phyloP scores from a whole-genome alignment of 192 early-diverging fungal genomes.

The Rhizophagus prolifer region DNA sequence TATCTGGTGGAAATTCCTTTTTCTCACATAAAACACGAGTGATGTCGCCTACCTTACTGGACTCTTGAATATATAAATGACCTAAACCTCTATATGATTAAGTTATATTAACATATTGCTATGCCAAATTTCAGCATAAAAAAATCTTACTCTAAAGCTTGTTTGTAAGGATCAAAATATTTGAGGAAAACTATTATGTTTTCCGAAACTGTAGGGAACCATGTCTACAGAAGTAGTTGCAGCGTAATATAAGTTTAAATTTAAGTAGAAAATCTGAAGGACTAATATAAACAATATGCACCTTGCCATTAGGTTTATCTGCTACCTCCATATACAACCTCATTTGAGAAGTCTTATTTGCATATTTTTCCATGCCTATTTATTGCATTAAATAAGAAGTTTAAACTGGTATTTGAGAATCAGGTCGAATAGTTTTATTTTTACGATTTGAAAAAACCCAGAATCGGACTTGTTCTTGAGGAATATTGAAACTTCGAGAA shows the following conservation, averaged over 20 bases:
- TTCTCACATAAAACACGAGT: slow-evolving; percentile 54
- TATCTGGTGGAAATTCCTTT: slow-evolving; percentile 54
- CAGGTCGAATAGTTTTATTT: slow-evolving; percentile 89
- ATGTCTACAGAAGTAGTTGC: slow-evolving; percentile 9
- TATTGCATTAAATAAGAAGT: slow-evolving; percentile 20
- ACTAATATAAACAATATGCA: slow-evolving; percentile 30
- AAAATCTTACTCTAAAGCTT: slow-evolving; percentile 58
- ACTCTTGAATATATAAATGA: slow-evolving; percentile 49
- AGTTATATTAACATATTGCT: not conserved
- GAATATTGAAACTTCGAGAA: slow-evolving; percentile 36
- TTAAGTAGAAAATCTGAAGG: slow-evolving; percentile 27
- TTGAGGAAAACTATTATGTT: slow-evolving; percentile 80
- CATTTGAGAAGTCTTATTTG: slow-evolving; percentile 38
- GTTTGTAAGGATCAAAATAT: slow-evolving; percentile 69
- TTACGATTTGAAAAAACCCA: slow-evolving; percentile 88
- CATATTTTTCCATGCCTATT: slow-evolving; percentile 40
- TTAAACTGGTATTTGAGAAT: slow-evolving; percentile 56
- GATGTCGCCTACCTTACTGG: slow-evolving; percentile 60
- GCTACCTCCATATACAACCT: slow-evolving; percentile 42
- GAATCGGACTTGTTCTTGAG: slow-evolving; percentile 62
- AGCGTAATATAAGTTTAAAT: slow-evolving; percentile 15
- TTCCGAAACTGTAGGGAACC: slow-evolving; percentile 4
- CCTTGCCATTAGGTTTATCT: slow-evolving; percentile 36
- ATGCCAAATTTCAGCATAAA: not conserved
- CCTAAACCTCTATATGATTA: slow-evolving; percentile 49